Percentiles rank a stretch among this genome's conserved stretches.
Conservation (phyloP, 176 grass and related monocot species). For the Avena insularis region DNA sequence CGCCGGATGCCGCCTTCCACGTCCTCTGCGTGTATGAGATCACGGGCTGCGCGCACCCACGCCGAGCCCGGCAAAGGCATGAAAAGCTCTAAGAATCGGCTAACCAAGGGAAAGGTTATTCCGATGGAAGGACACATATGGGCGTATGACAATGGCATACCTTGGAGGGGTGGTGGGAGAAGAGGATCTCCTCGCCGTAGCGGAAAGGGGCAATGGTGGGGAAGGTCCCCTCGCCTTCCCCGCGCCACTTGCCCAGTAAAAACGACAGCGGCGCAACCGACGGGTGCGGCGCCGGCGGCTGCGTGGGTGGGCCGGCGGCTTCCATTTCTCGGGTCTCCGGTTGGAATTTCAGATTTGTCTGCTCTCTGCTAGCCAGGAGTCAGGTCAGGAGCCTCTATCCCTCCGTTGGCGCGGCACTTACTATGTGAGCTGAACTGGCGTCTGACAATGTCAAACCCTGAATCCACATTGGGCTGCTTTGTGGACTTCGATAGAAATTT, state of each 20-base stretch:
- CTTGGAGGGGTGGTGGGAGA: conserved; percentile 90
- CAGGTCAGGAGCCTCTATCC: not conserved
- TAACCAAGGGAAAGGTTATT: not conserved
- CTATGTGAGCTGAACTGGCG: not conserved
- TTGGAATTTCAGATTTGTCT: conserved; percentile 20
- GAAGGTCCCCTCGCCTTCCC: conserved; percentile 80
- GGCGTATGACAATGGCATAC: conserved; percentile 12
- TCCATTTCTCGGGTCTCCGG: conserved; percentile 49
- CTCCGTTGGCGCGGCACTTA: not conserved
- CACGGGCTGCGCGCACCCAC: conserved; percentile 60
- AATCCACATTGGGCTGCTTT: not conserved
- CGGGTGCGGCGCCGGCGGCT: conserved; percentile 61
- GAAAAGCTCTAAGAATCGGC: not conserved
- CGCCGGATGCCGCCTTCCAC: conserved; percentile 73
- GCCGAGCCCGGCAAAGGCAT: not conserved
- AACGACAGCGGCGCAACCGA: conserved; percentile 65
- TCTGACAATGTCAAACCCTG: not conserved
- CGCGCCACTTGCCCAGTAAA: conserved; percentile 78
- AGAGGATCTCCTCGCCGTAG: conserved; percentile 94
- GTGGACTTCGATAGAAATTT: no score
- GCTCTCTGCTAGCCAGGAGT: not conserved
- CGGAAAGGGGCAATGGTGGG: conserved; percentile 84
- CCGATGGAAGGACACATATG: not conserved
- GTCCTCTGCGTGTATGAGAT: conserved; percentile 91
- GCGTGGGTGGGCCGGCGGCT: conserved; percentile 31